Evolutionary conservation across 257 asterid species (phyloP).

Genomic region (Linaria vulgaris): DNA sequence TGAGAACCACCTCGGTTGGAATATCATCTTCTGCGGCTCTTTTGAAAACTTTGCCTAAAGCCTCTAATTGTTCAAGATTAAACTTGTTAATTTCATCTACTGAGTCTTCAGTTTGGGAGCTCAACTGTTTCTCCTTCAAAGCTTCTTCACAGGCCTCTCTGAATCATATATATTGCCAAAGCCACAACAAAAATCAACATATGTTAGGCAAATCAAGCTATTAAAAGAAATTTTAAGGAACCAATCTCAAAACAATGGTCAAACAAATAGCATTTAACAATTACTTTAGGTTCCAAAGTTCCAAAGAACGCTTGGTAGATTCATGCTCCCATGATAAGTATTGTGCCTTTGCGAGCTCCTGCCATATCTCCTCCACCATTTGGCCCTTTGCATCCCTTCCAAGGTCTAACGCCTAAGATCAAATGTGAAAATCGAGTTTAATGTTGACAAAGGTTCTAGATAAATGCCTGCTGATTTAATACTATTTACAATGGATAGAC

Average conservation of each 20-base stretch:
- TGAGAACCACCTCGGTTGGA: constrained; percentile 55
- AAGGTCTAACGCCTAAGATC: constrained; percentile 73
- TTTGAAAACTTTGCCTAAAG: constrained; percentile 50
- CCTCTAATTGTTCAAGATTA: constrained; percentile 45
- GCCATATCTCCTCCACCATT: constrained; percentile 97
- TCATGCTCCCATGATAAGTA: constrained; percentile 77
- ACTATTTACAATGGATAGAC: too few relatives aligned
- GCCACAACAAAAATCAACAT: constrained; percentile 20
- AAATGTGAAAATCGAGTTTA: constrained; percentile 16
- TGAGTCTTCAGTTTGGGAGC: constrained; percentile 48
- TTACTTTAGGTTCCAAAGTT: constrained; percentile 71
- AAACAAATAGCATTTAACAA: constrained; percentile 6
- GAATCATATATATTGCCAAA: constrained; percentile 22
- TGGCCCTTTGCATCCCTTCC: constrained; percentile 66
- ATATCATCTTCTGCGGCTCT: constrained; percentile 68
- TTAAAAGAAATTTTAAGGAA: not conserved
- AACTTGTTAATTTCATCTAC: constrained; percentile 39
- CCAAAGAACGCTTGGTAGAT: constrained; percentile 68
- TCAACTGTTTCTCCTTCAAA: constrained; percentile 54
- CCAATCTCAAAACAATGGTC: too few relatives aligned
- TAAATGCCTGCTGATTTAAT: too few relatives aligned
- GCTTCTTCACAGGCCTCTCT: constrained; percentile 78
- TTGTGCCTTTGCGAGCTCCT: constrained; percentile 83
- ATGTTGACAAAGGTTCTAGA: not conserved
- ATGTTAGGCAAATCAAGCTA: not conserved